A percentile compares a stretch with the other conserved stretches of the same genome.
Conservation (phyloP, 371 early-diverging fungal genomes). For the Mucor saturninus region DNA sequence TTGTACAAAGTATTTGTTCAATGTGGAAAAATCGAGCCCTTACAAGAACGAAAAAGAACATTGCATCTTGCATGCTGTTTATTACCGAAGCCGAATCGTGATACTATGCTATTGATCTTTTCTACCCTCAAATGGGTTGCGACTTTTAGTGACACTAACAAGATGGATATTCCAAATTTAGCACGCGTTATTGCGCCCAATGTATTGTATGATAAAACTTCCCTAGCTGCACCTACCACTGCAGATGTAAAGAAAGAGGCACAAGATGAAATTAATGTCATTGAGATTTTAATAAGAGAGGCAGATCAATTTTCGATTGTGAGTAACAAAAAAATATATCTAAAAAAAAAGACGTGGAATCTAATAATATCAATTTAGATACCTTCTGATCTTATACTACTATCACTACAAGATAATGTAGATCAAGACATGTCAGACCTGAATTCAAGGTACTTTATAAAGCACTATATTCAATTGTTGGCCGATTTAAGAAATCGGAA, state of each 20-base stretch:
- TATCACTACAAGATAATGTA: conserved; percentile 18
- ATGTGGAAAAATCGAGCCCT: conserved; percentile 51
- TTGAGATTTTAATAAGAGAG: conserved; percentile 72
- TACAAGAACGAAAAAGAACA: conserved; percentile 47
- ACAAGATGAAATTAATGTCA: conserved; percentile 70
- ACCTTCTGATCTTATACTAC: conserved; percentile 22
- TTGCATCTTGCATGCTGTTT: conserved; percentile 83
- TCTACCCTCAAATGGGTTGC: conserved; percentile 85
- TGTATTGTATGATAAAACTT: conserved; percentile 63
- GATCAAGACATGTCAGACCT: conserved; percentile 17
- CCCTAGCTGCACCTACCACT: conserved; percentile 22
- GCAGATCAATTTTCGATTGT: conserved; percentile 79
- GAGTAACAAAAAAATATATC: conserved; percentile 5
- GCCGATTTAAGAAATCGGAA: conserved; percentile 2
- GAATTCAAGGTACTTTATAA: conserved; percentile 21
- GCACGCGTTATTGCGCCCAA: conserved; percentile 95
- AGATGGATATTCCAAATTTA: conserved; percentile 90
- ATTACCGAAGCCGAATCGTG: conserved; percentile 89
- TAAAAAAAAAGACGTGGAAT: neutral
- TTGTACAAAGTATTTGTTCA: conserved; percentile 81
- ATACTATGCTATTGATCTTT: conserved; percentile 87
- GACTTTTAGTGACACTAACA: conserved; percentile 68
- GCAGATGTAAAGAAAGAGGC: conserved; percentile 62
- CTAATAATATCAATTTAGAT: conserved; percentile 11
- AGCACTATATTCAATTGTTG: conserved; percentile 18